Conservation (phyloP, 31 red algal species). For the Asparagopsis taxiformis region DNA sequence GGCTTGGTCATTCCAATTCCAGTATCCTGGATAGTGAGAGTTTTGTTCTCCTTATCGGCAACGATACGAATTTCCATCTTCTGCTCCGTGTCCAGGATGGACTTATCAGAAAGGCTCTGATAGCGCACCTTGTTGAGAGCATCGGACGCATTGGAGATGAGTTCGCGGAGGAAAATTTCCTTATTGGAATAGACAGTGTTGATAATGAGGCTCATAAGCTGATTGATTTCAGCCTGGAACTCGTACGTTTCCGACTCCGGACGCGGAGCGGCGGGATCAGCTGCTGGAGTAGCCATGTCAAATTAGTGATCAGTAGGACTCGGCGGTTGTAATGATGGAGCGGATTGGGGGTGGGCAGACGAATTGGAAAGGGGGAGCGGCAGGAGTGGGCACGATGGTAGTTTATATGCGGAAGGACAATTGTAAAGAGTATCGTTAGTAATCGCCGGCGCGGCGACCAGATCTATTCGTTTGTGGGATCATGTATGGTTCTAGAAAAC, state of each 20-base stretch:
- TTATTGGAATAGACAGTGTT: constrained; percentile 99
- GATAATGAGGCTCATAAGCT: constrained; percentile 99
- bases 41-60: constrained; percentile 91
- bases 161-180: constrained; percentile 97
- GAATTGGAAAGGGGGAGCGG: too few relatives aligned
- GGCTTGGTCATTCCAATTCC: constrained; percentile 89
- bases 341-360: too few relatives aligned
- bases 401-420: too few relatives aligned
- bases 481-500: background rate
- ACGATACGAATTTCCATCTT: constrained; percentile 97
- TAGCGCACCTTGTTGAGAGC: constrained; percentile 98
- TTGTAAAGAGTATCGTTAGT: too few relatives aligned
- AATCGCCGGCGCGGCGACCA: background rate
- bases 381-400: too few relatives aligned
- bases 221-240: constrained; percentile 99
- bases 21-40: constrained; percentile 92
- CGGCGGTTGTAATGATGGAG: too few relatives aligned
- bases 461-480: background rate
- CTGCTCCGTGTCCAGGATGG: constrained; percentile 79
- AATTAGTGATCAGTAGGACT: too few relatives aligned
- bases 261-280: constrained; percentile 43
- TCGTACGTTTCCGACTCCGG: constrained; percentile 88
- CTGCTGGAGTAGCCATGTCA: constrained; percentile 8
- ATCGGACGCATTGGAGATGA: constrained; percentile 98
- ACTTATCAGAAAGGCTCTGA: constrained; percentile 92